These are phyloP conservation scores for Phytophthora sansomeana DNA, from an alignment of 352 stramenopile genomes.

Conservation along the genomic window DNA sequence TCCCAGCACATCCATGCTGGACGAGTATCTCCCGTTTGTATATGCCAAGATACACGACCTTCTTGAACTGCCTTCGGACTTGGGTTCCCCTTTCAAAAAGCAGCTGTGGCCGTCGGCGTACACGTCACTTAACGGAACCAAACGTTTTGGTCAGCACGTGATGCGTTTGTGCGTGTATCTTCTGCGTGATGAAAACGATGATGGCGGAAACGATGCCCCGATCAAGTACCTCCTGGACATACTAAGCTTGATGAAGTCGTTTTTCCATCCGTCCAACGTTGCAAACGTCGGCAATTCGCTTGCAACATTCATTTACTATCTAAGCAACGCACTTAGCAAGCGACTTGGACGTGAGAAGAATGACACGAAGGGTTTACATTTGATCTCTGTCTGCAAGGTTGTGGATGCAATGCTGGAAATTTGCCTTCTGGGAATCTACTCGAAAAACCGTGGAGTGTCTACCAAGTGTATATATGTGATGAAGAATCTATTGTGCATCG, in stretches of 20 bases:
- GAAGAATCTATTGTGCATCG: constrained; percentile 71
- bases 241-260: constrained; percentile 63
- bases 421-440: constrained; percentile 76
- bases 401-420: constrained; percentile 63
- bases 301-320: constrained; percentile 61
- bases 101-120: constrained; percentile 66
- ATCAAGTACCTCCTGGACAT: constrained; percentile 70
- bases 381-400: constrained; percentile 45
- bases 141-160: constrained; percentile 60
- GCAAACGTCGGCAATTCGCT: constrained; percentile 63
- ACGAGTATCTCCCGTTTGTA: constrained; percentile 59
- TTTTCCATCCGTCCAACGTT: constrained; percentile 81
- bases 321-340: constrained; percentile 57
- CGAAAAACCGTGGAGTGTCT: constrained; percentile 66
- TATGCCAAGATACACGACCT: constrained; percentile 75
- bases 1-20: constrained; percentile 37
- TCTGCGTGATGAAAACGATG: constrained; percentile 35
- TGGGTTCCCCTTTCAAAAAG: constrained; percentile 69
- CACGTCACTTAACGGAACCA: constrained; percentile 56
- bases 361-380: constrained; percentile 22
- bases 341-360: constrained; percentile 62
- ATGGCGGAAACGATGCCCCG: constrained; percentile 21
- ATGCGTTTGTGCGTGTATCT: constrained; percentile 70
- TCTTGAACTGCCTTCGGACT: constrained; percentile 68
- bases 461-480: constrained; percentile 78